Percentiles rank a stretch among this genome's conserved stretches.
phyloP scores from a whole-genome alignment of 73 alveolate species.

The Paramecium primaurelia region DNA sequence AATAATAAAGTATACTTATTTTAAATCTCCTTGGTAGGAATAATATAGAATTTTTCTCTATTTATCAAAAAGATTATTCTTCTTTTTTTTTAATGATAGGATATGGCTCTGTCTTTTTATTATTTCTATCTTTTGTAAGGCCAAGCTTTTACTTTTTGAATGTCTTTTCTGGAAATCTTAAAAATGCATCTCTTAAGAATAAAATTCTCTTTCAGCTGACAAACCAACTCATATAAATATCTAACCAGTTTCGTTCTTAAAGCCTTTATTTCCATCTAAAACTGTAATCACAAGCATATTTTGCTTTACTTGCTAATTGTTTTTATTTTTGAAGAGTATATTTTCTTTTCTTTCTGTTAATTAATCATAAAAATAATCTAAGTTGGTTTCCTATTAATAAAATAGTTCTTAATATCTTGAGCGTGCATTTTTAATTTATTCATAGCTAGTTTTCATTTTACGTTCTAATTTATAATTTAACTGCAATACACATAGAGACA shows the following conservation, averaged over 20 bases:
- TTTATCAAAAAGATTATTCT: not conserved
- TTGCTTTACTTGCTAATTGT: not conserved
- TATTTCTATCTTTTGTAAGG: not conserved
- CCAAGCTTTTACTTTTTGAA: not conserved
- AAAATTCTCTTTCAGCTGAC: constrained; percentile 33
- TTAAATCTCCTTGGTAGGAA: not conserved
- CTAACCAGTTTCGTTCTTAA: constrained; percentile 2
- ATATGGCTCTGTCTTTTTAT: not conserved
- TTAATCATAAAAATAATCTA: not conserved
- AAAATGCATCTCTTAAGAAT: not conserved
- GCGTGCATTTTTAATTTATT: not conserved
- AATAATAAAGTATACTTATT: not conserved
- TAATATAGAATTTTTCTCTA: not conserved
- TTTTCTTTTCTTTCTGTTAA: not conserved
- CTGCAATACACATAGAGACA: not conserved
- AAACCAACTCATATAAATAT: not conserved
- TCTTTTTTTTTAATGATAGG: not conserved
- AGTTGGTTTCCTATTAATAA: not conserved
- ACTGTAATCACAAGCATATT: constrained; percentile 21
- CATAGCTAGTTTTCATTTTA: not conserved
- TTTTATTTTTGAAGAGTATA: not conserved
- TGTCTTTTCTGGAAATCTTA: not conserved
- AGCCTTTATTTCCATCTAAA: constrained; percentile 24
- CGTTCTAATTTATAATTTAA: not conserved
- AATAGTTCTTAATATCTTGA: not conserved